A percentile compares a stretch with the other conserved stretches of the same genome.
Evolutionary conservation across 768 basidiomycete genomes (phyloP).

Genomic region (Tephrocybe sp.): DNA sequence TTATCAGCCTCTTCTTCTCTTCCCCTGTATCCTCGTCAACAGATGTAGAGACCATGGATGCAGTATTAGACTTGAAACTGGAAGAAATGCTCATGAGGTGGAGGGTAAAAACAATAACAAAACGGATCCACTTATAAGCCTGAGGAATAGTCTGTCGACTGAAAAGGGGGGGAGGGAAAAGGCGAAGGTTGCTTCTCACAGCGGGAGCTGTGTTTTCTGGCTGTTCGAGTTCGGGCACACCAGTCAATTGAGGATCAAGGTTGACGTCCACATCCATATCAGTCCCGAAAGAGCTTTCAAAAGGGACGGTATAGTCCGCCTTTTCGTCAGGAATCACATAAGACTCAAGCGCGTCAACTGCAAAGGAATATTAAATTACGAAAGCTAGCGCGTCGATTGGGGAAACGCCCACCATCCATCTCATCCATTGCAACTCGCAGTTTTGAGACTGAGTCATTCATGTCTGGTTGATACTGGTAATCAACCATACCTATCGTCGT

Average conservation of each 20-base stretch:
- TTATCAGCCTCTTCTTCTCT: constrained; percentile 82
- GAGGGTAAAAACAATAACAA: background rate
- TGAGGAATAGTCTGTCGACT: constrained; percentile 79
- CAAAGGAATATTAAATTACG: constrained; percentile 5
- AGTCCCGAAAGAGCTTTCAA: constrained; percentile 19
- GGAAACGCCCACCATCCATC: constrained; percentile 71
- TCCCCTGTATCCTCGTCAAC: constrained; percentile 77
- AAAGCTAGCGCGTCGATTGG: background rate
- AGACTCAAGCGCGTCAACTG: constrained; percentile 74
- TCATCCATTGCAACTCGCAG: constrained; percentile 73
- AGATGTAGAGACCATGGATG: constrained; percentile 66
- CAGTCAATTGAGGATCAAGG: constrained; percentile 51
- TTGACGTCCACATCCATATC: constrained; percentile 33
- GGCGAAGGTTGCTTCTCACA: constrained; percentile 59
- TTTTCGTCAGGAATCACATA: constrained; percentile 70
- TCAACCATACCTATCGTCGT: constrained; percentile 79
- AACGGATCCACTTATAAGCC: constrained; percentile 67
- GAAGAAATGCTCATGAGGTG: background rate
- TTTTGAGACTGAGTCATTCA: constrained; percentile 66
- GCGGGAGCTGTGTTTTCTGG: constrained; percentile 13
- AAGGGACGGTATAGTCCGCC: constrained; percentile 55
- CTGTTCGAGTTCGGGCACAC: constrained; percentile 16
- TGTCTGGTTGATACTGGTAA: constrained; percentile 82
- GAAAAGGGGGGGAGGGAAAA: constrained; percentile 90
- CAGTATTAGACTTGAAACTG: constrained; percentile 78